phyloP scores from a whole-genome alignment of 2,329 filamentous ascomycete species.

The Teratosphaeria destructans region DNA sequence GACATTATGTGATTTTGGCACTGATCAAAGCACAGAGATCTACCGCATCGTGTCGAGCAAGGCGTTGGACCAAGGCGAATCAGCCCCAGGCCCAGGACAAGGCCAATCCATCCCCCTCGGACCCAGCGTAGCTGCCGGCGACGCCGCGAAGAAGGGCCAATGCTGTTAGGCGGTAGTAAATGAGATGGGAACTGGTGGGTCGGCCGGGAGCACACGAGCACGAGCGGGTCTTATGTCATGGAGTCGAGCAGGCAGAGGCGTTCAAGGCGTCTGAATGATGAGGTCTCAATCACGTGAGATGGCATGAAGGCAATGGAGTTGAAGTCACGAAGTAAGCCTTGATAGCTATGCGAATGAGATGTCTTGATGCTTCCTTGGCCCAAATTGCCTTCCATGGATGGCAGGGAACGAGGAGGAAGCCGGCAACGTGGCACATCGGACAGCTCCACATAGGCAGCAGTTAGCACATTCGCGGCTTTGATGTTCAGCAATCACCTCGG shows the following conservation, averaged over 20 bases:
- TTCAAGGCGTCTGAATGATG: background rate
- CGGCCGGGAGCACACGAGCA: background rate
- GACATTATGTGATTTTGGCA: background rate
- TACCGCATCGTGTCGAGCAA: constrained; percentile 99
- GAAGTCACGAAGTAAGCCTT: background rate
- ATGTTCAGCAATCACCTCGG: too few species aligned
- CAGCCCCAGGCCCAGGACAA: constrained; percentile 61
- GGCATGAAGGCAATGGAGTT: background rate
- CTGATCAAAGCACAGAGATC: constrained; percentile 59
- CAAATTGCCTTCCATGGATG: too few species aligned
- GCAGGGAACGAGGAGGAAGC: too few species aligned
- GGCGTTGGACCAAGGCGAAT: constrained; percentile 82
- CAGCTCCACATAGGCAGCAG: too few species aligned
- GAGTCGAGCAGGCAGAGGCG: background rate
- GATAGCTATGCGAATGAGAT: background rate
- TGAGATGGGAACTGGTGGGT: background rate
- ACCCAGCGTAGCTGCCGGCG: constrained; percentile 74
- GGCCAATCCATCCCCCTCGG: constrained; percentile 70
- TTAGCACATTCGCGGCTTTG: too few species aligned
- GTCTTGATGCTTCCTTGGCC: background rate
- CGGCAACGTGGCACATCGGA: too few species aligned
- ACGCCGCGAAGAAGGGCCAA: constrained; percentile 67
- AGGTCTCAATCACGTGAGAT: background rate
- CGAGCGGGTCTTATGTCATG: background rate
- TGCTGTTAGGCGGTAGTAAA: constrained; percentile 52